phyloP scores from a whole-genome alignment of 179 eudicot species.

The Silene coronaria region DNA sequence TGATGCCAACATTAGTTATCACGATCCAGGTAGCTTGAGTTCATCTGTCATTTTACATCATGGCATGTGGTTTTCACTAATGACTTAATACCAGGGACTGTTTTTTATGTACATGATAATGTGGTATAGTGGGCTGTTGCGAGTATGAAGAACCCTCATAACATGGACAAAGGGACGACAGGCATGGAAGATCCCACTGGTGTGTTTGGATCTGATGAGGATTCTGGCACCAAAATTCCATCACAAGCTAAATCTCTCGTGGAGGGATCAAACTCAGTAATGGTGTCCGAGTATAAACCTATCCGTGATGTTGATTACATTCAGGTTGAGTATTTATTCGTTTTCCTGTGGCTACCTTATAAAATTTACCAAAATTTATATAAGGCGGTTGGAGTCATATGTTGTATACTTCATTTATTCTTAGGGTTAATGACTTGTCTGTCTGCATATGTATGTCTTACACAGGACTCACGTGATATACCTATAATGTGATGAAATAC shows the following conservation, averaged over 20 bases:
- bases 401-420: too few species aligned
- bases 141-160: conserved; percentile 40
- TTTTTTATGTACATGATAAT: conserved; percentile 51
- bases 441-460: too few species aligned
- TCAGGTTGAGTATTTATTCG: conserved; percentile 50
- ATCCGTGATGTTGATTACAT: conserved; percentile 84
- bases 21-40: conserved; percentile 17
- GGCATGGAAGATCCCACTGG: conserved; percentile 36
- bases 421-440: too few species aligned
- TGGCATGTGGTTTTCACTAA: conserved; percentile 65
- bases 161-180: conserved; percentile 35
- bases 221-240: conserved; percentile 58
- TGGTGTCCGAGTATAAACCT: conserved; percentile 67
- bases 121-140: conserved; percentile 84
- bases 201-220: conserved; percentile 84
- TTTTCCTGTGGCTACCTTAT: background rate
- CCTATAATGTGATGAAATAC: background rate
- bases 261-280: conserved; percentile 61
- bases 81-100: conserved; percentile 79
- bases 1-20: conserved; percentile 16
- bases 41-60: conserved; percentile 19
- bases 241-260: conserved; percentile 72
- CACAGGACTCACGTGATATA: too few species aligned
- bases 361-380: background rate
- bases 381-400: background rate